Percentiles rank a stretch among this genome's conserved stretches.
phyloP scores from a whole-genome alignment of 2,329 filamentous ascomycete species.

The Aspergillus sergii region DNA sequence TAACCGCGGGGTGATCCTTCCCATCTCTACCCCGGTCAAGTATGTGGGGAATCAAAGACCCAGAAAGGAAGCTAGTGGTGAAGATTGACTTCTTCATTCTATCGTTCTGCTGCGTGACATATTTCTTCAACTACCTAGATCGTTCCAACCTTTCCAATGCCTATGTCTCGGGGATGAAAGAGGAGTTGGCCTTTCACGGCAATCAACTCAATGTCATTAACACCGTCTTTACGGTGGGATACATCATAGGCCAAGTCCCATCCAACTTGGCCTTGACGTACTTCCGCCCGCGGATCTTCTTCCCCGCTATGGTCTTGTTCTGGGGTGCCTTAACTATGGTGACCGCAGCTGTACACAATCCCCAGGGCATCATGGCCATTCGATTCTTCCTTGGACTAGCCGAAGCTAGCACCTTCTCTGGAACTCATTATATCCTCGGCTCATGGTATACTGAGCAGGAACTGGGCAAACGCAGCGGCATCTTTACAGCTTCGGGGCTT shows the following conservation, averaged over 20 bases:
- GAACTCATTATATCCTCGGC: conserved; percentile 43
- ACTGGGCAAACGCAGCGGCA: conserved; percentile 40
- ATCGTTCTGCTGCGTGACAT: conserved; percentile 49
- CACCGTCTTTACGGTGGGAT: conserved; percentile 30
- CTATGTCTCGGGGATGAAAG: conserved; percentile 43
- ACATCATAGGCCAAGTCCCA: conserved; percentile 29
- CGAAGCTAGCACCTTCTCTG: conserved; percentile 36
- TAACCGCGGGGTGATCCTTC: neutral
- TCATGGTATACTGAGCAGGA: conserved; percentile 49
- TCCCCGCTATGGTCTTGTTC: conserved; percentile 32
- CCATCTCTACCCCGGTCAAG: neutral
- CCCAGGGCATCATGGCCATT: conserved; percentile 36
- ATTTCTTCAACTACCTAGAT: conserved; percentile 54
- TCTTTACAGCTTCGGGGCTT: conserved; percentile 38
- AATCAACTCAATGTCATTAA: conserved; percentile 32
- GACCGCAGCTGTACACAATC: conserved; percentile 32
- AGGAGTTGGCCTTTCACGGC: conserved; percentile 35
- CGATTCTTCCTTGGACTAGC: conserved; percentile 42
- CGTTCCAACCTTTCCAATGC: conserved; percentile 53
- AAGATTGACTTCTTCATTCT: conserved; percentile 56
- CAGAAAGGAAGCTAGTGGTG: conserved; percentile 48
- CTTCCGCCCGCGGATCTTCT: conserved; percentile 28
- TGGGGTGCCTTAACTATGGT: conserved; percentile 38
- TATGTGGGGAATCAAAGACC: conserved; percentile 7
- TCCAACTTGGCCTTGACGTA: conserved; percentile 29